Percentiles rank a stretch among this genome's conserved stretches.
These are phyloP conservation scores for Gentiana macrophylla DNA, from an alignment of 257 asterid species.

Conservation along the genomic window DNA sequence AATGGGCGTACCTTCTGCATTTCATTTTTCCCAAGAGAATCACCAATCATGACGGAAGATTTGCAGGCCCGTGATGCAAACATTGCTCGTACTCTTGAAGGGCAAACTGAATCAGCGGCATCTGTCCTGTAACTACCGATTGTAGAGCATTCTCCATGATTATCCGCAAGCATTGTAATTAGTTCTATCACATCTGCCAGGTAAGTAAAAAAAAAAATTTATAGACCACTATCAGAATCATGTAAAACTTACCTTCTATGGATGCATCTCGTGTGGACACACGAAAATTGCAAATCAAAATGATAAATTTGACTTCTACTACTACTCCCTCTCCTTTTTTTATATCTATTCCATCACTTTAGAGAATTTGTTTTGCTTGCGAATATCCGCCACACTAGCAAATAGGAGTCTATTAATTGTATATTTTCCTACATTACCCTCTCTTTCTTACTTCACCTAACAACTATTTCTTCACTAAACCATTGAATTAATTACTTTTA, in stretches of 20 bases:
- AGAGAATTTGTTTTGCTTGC: no score
- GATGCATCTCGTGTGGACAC: no score
- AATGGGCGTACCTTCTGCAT: constrained; percentile 67
- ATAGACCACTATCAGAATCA: background rate
- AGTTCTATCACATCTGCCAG: constrained; percentile 76
- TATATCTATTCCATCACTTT: no score
- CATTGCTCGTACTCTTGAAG: constrained; percentile 85
- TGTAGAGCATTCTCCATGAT: constrained; percentile 74
- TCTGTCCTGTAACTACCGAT: constrained; percentile 65
- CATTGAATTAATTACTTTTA: no score
- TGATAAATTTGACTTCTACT: no score
- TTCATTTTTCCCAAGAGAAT: constrained; percentile 74
- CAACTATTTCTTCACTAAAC: no score
- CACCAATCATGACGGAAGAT: constrained; percentile 87
- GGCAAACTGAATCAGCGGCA: constrained; percentile 75
- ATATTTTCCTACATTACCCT: no score
- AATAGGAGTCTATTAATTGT: no score
- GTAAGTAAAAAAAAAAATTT: constrained; percentile 6
- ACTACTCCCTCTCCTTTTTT: no score
- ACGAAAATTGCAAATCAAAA: no score
- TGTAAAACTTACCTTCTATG: background rate
- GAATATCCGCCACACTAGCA: no score
- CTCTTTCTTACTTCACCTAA: no score
- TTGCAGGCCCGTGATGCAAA: constrained; percentile 97
- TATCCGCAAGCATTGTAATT: constrained; percentile 61